Percentiles rank a stretch among this genome's conserved stretches.
Evolutionary conservation across 768 basidiomycete species (phyloP).

Genomic region (Mycena albidolilacea): DNA sequence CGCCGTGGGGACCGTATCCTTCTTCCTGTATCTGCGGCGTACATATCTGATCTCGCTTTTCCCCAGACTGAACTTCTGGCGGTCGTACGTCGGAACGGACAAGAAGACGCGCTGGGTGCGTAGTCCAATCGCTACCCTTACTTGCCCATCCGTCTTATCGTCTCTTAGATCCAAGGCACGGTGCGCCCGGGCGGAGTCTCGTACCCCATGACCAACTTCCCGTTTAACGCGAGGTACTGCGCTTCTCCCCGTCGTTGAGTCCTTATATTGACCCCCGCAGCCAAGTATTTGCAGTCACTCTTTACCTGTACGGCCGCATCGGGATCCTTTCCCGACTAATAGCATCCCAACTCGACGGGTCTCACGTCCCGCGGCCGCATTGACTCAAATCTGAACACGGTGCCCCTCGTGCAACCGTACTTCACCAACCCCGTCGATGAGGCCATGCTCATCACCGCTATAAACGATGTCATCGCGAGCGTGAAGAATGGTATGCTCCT

Average conservation of each 20-base stretch:
- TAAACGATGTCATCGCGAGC: slow-evolving; percentile 63
- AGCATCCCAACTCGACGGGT: slow-evolving; percentile 62
- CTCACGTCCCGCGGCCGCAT: slow-evolving; percentile 75
- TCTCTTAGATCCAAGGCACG: slow-evolving; percentile 69
- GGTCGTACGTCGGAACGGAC: slow-evolving; percentile 62
- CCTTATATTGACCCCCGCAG: slow-evolving; percentile 38
- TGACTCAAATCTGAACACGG: slow-evolving; percentile 63
- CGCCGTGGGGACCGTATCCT: slow-evolving; percentile 16
- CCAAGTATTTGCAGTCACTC: slow-evolving; percentile 74
- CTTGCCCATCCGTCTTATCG: neutral
- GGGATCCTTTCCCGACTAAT: neutral
- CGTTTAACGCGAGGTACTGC: slow-evolving; percentile 63
- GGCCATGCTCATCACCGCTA: slow-evolving; percentile 62
- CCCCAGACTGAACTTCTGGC: slow-evolving; percentile 73
- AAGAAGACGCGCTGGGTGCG: slow-evolving; percentile 64
- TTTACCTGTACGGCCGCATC: slow-evolving; percentile 61
- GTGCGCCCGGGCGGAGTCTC: slow-evolving; percentile 73
- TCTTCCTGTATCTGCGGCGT: neutral
- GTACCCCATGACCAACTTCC: slow-evolving; percentile 58
- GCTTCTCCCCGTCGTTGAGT: neutral
- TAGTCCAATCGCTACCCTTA: slow-evolving; percentile 2
- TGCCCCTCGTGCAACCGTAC: slow-evolving; percentile 69
- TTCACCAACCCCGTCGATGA: slow-evolving; percentile 72
- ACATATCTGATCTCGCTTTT: neutral
- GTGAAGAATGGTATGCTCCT: slow-evolving; percentile 56